Evolutionary conservation across 768 basidiomycete genomes (phyloP), one percentile per base, ranked within the genome.

Genomic region (Lyophyllum decastes): DNA sequence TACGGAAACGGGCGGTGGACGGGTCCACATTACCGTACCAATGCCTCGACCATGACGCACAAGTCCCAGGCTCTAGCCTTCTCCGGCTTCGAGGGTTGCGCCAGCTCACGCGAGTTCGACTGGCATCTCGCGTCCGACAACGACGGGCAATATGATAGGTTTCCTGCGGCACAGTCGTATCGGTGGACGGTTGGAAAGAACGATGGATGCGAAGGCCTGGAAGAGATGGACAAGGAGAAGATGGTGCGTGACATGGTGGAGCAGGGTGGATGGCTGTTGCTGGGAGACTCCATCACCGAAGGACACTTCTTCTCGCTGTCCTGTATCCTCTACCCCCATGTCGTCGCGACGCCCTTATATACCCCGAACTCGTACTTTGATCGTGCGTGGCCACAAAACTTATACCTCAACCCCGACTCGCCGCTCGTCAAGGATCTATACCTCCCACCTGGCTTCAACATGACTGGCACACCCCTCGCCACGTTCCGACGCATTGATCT

Each of bases 271-370:
- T 89, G 88, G 88, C 72, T 88, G 16, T 62, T 89, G 7, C 67
- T 89, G 7, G 88, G 88, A 26, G 87, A 90, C 64, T 88, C 87
- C 0, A 83, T 88, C 17, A 83, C 84, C 1, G 88, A 90, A 66
- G 85, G 84, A 60, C 87, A 89, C 67, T 89, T 89, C 74, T 89
- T 88, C 68, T 88, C 88, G 5, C 66, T 89, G 0, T 88, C 87
- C 0, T 89, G 88, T 64, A 63, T 81, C 41, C 76, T 89, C 2
- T 83, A 82, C 68, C 86, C 87, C 0, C 85, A 89, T 64, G 87
- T 89, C 35, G 76, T 77, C 34, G 87, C 87, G 1, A 85, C 82
- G 2, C 88, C 88, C 0, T 78, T 84, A 60, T 88, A 87, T 61
- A 79, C 75, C 40, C 73, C 73, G 33, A 79, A 80, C 54, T 73